phyloP scores from a whole-genome alignment of 371 early-diverging fungal species.

The Parasitella parasitica region DNA sequence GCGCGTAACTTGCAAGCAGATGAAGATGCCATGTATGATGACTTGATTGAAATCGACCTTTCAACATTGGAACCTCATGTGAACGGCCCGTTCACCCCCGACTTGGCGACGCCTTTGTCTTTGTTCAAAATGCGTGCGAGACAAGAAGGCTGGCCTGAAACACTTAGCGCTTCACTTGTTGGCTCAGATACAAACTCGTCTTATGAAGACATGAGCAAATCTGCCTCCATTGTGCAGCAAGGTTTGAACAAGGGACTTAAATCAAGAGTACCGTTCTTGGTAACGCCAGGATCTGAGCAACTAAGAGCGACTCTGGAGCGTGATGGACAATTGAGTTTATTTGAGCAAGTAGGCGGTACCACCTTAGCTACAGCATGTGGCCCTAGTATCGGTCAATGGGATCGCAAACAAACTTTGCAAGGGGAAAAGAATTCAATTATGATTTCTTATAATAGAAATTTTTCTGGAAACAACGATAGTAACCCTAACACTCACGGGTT shows the following conservation, averaged over 20 bases:
- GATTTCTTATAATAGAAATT: conserved; percentile 96
- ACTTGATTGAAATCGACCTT: conserved; percentile 91
- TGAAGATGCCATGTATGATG: conserved; percentile 85
- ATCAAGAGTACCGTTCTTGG: conserved; percentile 74
- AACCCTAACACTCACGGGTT: conserved; percentile 91
- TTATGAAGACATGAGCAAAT: conserved; percentile 93
- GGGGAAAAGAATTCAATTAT: conserved; percentile 90
- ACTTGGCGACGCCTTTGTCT: conserved; percentile 87
- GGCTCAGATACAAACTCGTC: conserved; percentile 96
- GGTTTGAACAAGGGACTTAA: conserved; percentile 78
- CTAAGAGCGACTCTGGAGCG: conserved; percentile 93
- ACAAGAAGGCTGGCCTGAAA: conserved; percentile 82
- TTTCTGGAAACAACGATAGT: conserved; percentile 92
- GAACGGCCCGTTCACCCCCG: conserved; percentile 97
- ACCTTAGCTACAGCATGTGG: conserved; percentile 97
- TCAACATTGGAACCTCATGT: conserved; percentile 87
- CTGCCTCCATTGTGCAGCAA: conserved; percentile 86
- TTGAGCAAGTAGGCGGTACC: conserved; percentile 79
- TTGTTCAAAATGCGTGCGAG: conserved; percentile 79
- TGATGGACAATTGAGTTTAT: conserved; percentile 79
- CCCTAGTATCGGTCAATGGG: conserved; percentile 98
- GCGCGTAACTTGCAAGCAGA: conserved; percentile 84
- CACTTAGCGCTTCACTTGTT: conserved; percentile 85
- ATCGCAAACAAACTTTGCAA: conserved; percentile 81
- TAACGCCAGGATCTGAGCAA: conserved; percentile 96